Base-by-base conservation (phyloP, 2,329 filamentous ascomycete species). In the Exophiala lecanii-corni region DNA sequence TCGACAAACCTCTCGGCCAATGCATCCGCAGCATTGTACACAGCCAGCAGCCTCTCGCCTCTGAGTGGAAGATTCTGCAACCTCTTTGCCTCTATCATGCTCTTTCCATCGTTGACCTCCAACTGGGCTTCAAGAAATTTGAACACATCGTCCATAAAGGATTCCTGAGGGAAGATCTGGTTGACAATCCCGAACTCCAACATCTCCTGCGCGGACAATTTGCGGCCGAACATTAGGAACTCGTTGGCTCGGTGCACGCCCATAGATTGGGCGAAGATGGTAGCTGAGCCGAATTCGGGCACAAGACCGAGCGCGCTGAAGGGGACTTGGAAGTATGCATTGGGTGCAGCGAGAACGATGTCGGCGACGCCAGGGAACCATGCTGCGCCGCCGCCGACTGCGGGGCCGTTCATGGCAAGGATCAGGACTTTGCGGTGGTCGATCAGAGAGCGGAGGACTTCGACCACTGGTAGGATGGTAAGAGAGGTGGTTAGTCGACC, bases 21-120 rank as follows among this genome's bases (percentile, higher is more conserved):
- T 19, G 71, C 71, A 63, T 73, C 67, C 7, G 71, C 52, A 3
- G 66, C 61, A 58, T 74, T 67, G n/a, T 65, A 60, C 23, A 74
- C 67, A 0, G 71, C 71, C 9, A 72, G 47, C 53, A 75, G 54
- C 43, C 72, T 62, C 41, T 57, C 62, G 51, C 67, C 65, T 42
- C 71, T 59, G 35, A 72, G 55, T 9, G 64, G 64, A 4, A 62
- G 61, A 60, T 74, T 74, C 57, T 71, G 67, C 57, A 74, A 52
- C 54, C 71, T 62, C 60, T 74, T 74, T 54, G 62, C 65, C 63
- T 74, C 71, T 55, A 73, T 71, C 70, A 75, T 73, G 54, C 69
- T 72, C 59, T 68, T 70, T 15, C 70, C 70, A 59, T 74, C 71
- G 57, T 73, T 74, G 0, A 62, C 89, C 36, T 55, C 55, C 30